phyloP scores from a whole-genome alignment of 1,139 yeast genomes.

The Nakaseomyces bracarensis region DNA sequence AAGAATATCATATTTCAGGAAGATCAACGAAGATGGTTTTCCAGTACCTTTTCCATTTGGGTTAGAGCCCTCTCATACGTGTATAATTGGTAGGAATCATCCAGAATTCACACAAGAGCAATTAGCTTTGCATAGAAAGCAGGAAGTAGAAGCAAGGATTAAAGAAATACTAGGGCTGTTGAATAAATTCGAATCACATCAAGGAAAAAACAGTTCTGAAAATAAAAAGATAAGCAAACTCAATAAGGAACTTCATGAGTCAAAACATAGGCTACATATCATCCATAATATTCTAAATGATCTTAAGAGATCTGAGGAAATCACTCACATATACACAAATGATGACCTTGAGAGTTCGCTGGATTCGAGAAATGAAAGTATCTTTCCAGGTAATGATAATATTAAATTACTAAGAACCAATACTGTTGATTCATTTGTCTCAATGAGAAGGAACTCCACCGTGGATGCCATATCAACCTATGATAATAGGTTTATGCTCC shows the following conservation, averaged over 20 bases:
- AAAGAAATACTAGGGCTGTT: slow-evolving; percentile 12
- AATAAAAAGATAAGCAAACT: slow-evolving; percentile 19
- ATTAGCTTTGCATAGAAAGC: slow-evolving; percentile 38
- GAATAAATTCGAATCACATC: slow-evolving; percentile 10
- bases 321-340: slow-evolving; percentile 24
- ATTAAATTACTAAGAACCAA: slow-evolving; percentile 15
- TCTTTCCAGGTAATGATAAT: neutral
- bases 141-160: slow-evolving; percentile 37
- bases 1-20: slow-evolving; percentile 66
- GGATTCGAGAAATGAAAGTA: neutral
- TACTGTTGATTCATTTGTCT: slow-evolving; percentile 29
- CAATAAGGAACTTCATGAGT: slow-evolving; percentile 32
- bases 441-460: slow-evolving; percentile 33
- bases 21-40: slow-evolving; percentile 44
- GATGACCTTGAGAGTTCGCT: slow-evolving; percentile 20
- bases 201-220: slow-evolving; percentile 12
- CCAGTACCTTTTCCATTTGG: slow-evolving; percentile 61
- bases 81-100: slow-evolving; percentile 49
- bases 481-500: slow-evolving; percentile 71
- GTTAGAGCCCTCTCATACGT: slow-evolving; percentile 53
- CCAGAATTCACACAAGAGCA: slow-evolving; percentile 48
- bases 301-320: slow-evolving; percentile 27
- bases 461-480: slow-evolving; percentile 38
- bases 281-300: slow-evolving; percentile 33
- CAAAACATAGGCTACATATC: slow-evolving; percentile 35